Percentiles rank a stretch among this genome's conserved stretches.
These are phyloP conservation scores for Trichoderma atroviride DNA, from an alignment of 2,329 filamentous ascomycete genomes.

Conservation along the genomic window DNA sequence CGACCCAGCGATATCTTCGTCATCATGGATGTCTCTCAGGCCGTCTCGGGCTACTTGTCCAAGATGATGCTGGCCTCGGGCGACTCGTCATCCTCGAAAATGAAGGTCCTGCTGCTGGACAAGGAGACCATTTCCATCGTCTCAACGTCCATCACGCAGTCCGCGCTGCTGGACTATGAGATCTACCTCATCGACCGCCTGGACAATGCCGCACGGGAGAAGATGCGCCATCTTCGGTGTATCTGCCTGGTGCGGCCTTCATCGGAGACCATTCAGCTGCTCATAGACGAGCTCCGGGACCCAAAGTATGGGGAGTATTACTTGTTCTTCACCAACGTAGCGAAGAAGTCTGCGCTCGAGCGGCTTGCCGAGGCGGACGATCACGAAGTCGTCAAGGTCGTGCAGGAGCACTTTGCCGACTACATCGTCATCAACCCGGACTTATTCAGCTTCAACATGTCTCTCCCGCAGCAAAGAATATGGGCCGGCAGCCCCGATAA, in stretches of 20 bases:
- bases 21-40: conserved; percentile 90
- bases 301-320: conserved; percentile 98
- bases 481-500: conserved; percentile 82
- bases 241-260: conserved; percentile 92
- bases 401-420: conserved; percentile 96
- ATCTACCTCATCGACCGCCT: conserved; percentile 97
- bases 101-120: conserved; percentile 96
- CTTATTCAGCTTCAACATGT: conserved; percentile 78
- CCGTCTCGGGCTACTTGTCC: conserved; percentile 90
- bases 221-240: conserved; percentile 96
- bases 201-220: conserved; percentile 86
- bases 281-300: conserved; percentile 93
- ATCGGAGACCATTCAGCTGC: conserved; percentile 84
- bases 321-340: conserved; percentile 95
- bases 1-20: conserved; percentile 6
- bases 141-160: conserved; percentile 94
- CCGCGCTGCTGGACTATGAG: conserved; percentile 90
- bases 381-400: conserved; percentile 90
- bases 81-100: conserved; percentile 80
- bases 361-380: conserved; percentile 94
- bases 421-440: conserved; percentile 95
- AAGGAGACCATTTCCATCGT: conserved; percentile 92
- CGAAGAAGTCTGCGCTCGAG: conserved; percentile 94
- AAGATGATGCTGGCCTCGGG: conserved; percentile 82
- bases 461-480: conserved; percentile 71